phyloP scores from a whole-genome alignment of 2,329 filamentous ascomycete species.

The Aspergillus tanneri region DNA sequence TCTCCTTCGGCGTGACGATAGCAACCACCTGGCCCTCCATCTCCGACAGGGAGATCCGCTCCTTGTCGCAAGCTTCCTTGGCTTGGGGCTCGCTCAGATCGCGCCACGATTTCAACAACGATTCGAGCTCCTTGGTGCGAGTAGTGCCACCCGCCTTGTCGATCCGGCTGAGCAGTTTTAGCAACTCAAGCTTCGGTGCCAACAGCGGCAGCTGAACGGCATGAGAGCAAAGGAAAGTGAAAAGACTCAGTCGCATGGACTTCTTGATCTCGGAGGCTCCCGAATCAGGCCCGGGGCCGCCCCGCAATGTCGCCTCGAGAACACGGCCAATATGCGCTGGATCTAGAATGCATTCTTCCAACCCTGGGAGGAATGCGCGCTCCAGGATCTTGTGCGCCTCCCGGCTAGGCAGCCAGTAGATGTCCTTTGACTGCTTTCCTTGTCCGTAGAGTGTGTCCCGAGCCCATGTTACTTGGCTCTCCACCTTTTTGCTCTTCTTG shows the following conservation, averaged over 20 bases:
- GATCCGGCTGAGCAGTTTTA: constrained; percentile 71
- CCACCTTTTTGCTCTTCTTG: constrained; percentile 45
- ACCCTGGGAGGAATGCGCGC: constrained; percentile 66
- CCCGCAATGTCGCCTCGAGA: constrained; percentile 61
- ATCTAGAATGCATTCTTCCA: constrained; percentile 87
- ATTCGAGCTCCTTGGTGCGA: constrained; percentile 73
- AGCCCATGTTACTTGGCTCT: constrained; percentile 56
- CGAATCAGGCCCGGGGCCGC: constrained; percentile 35
- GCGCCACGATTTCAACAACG: constrained; percentile 69
- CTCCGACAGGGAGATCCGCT: constrained; percentile 49
- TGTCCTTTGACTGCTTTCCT: constrained; percentile 44
- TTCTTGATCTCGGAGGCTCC: constrained; percentile 60
- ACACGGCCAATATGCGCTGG: constrained; percentile 65
- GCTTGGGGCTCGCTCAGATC: constrained; percentile 54
- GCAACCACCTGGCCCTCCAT: constrained; percentile 55
- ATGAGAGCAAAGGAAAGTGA: constrained; percentile 74
- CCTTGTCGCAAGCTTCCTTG: constrained; percentile 48
- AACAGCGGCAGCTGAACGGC: constrained; percentile 66
- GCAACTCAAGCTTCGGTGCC: constrained; percentile 66
- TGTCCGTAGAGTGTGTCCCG: constrained; percentile 65
- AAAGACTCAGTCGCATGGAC: constrained; percentile 61
- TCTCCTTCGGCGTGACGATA: constrained; percentile 56
- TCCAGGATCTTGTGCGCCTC: constrained; percentile 62
- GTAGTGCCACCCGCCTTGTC: constrained; percentile 69
- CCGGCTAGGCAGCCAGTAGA: constrained; percentile 60